Evolutionary conservation across 2,329 filamentous ascomycete species (phyloP).

Genomic region (Aspergillus costaricaensis): DNA sequence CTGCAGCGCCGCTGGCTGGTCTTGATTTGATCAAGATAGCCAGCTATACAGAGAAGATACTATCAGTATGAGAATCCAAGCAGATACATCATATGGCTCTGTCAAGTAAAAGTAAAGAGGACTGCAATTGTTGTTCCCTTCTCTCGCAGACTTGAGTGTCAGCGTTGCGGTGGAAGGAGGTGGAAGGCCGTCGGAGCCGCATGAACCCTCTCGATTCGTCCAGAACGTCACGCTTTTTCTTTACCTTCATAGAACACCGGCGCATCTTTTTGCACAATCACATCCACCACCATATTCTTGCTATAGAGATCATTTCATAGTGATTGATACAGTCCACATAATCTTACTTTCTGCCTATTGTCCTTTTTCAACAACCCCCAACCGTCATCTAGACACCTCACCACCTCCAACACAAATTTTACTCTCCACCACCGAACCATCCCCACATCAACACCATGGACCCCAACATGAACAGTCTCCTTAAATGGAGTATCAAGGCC

Average conservation of each 20-base stretch:
- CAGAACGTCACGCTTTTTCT: constrained; percentile 15
- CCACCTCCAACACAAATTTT: constrained; percentile 5
- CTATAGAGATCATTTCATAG: not conserved
- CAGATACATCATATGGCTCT: not conserved
- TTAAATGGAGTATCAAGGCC: constrained; percentile 76
- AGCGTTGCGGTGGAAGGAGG: constrained; percentile 19
- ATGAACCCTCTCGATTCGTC: constrained; percentile 29
- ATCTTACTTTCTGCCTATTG: not conserved
- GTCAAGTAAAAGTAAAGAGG: not conserved
- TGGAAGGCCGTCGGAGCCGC: constrained; percentile 28
- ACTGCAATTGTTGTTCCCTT: not conserved
- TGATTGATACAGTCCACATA: not conserved
- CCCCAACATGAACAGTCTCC: constrained; percentile 71
- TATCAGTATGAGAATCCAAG: not conserved
- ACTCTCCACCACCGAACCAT: constrained; percentile 11
- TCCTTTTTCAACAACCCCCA: not conserved
- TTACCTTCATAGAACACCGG: constrained; percentile 10
- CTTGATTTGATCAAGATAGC: not conserved
- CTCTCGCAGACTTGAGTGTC: not conserved
- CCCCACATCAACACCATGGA: constrained; percentile 48
- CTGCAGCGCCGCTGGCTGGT: not conserved
- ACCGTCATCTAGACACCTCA: not conserved
- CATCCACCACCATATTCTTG: constrained; percentile 4
- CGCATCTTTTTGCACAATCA: not conserved
- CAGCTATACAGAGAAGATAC: not conserved